These are phyloP conservation scores for Hypomyces perniciosus DNA, from an alignment of 2,329 filamentous ascomycete species.

Conservation along the genomic window DNA sequence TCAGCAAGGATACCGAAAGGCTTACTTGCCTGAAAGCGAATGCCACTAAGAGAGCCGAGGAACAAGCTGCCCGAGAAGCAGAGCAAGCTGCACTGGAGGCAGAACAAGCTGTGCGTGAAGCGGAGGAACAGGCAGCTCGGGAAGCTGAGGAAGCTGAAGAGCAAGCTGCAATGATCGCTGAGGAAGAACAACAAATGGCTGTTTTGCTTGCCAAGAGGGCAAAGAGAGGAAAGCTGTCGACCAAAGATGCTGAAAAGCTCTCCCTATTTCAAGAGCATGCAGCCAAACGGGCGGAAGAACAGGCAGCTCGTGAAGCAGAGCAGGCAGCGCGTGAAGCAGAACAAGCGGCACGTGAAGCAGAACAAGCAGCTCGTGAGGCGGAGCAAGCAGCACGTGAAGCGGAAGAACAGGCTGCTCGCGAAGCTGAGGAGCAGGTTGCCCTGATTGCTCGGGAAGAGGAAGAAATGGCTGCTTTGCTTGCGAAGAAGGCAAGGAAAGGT, in stretches of 20 bases:
- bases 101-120: slow-evolving; percentile 14
- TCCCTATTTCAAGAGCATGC: slow-evolving; percentile 1
- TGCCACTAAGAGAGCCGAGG: slow-evolving; percentile 7
- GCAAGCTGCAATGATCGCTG: slow-evolving; percentile 12
- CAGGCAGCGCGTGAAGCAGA: slow-evolving; percentile 11
- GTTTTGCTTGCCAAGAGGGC: slow-evolving; percentile 3
- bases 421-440: slow-evolving; percentile 12
- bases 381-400: slow-evolving; percentile 17
- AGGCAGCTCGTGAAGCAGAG: slow-evolving; percentile 11
- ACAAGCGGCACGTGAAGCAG: slow-evolving; percentile 7
- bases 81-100: background rate
- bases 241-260: slow-evolving; percentile 5
- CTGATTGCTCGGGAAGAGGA: slow-evolving; percentile 22
- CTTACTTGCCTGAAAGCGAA: slow-evolving; percentile 17
- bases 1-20: slow-evolving; percentile 26
- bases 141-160: slow-evolving; percentile 18
- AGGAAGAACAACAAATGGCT: slow-evolving; percentile 6
- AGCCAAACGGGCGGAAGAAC: slow-evolving; percentile 10
- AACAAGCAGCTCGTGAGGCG: slow-evolving; percentile 18
- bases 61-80: slow-evolving; percentile 21
- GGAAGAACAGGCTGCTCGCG: slow-evolving; percentile 17
- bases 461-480: slow-evolving; percentile 25
- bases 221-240: slow-evolving; percentile 7
- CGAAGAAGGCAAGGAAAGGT: slow-evolving; percentile 27
- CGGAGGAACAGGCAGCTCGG: background rate